These are phyloP conservation scores for Dicorynia guianensis DNA, from an alignment of 306 rosid species.

Conservation along the genomic window DNA sequence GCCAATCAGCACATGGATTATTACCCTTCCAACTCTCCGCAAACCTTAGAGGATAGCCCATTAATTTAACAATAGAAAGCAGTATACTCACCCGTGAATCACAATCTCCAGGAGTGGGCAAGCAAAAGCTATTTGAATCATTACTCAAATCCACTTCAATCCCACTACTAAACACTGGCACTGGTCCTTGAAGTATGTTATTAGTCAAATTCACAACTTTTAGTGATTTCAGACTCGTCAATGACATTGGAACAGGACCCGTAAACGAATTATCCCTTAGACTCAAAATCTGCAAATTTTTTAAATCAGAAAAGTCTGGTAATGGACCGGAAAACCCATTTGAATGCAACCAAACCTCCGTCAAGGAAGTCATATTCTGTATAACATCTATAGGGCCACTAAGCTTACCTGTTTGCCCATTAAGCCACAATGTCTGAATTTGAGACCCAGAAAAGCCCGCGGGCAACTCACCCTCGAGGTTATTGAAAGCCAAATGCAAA, in stretches of 20 bases:
- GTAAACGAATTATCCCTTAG: constrained; percentile 80
- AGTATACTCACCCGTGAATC: constrained; percentile 62
- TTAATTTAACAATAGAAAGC: constrained; percentile 56
- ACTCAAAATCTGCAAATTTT: constrained; percentile 57
- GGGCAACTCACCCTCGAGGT: constrained; percentile 70
- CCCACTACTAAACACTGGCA: constrained; percentile 61
- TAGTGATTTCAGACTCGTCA: constrained; percentile 59
- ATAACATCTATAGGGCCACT: constrained; percentile 61
- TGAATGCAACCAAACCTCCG: constrained; percentile 78
- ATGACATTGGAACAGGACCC: constrained; percentile 73
- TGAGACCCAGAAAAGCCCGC: constrained; percentile 54
- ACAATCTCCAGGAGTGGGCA: constrained; percentile 64
- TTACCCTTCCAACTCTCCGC: constrained; percentile 82
- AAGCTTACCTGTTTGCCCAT: constrained; percentile 72
- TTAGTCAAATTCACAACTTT: constrained; percentile 75
- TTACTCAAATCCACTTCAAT: constrained; percentile 66
- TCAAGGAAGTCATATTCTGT: constrained; percentile 74
- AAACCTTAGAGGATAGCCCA: constrained; percentile 77
- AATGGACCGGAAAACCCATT: constrained; percentile 75
- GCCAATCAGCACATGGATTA: constrained; percentile 77
- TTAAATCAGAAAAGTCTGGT: constrained; percentile 71
- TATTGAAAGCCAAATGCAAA: constrained; percentile 78
- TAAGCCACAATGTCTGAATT: constrained; percentile 78
- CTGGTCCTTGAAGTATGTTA: constrained; percentile 73
- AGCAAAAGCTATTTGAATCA: constrained; percentile 74